Evolutionary conservation across 1,284 basidiomycete species (phyloP), one percentile per base, ranked within the genome.

Genomic region (Ceratobasidium sp.): DNA sequence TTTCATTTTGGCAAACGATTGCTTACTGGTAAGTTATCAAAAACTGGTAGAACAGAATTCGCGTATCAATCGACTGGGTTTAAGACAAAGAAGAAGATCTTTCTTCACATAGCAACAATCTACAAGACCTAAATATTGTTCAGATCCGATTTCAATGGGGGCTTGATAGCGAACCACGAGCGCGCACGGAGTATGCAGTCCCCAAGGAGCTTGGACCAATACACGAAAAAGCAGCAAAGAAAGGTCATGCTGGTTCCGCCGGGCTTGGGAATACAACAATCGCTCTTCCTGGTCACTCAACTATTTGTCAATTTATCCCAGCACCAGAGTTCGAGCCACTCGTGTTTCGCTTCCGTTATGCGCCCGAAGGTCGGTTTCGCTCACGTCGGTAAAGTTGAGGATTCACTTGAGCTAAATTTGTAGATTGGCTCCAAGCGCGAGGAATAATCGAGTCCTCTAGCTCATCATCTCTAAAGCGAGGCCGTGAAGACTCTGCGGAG

Each of bases 1-100:
- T 61, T 39, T 26, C 34, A 41, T 21, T 61, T 61, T 26, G 59
- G 36, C n/a, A 61, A 61, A 45, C 59, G 59, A 26, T 21, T 12
- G 2, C 18, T 61, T 36, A 61, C 59, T 21, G 34, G 59, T 61
- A n/a, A 5, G 41, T 45, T 41, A 14, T 14, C 12, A 3, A 10
- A 12, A 10, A 52, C 50, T 52, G 10, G 5, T 2, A 52, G 9
- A 4, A 23, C 21, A 2, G 14, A 14, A 39, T 14, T 39, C 36
- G 36, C 14, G 14, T 39, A 28, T 26, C n/a, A n/a, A n/a, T n/a
- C n/a, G n/a, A 14, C 23, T 3, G 4, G 1, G 4, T 12, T 21
- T 52, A 4, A 52, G 50, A 52, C 28, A n/a, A n/a, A n/a, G 12
- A 28, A 9, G 50, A 52, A 21, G 50, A 52, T 12, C 21, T 26